Conservation (phyloP, 2,329 filamentous ascomycete species). For the Penicillium verrucosum region DNA sequence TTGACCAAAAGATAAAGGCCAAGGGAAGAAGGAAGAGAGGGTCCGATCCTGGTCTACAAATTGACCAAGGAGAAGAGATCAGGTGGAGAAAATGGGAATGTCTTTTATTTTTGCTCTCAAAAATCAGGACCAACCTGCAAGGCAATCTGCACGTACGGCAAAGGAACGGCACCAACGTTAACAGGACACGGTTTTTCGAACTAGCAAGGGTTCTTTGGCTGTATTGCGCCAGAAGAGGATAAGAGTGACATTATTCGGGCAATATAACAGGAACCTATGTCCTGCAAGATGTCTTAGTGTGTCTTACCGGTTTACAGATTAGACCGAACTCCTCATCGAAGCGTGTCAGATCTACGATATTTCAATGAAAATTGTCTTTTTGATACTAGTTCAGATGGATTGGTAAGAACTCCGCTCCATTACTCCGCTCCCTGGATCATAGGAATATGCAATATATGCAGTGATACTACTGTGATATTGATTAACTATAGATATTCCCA, state of each 20-base stretch:
- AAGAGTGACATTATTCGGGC: neutral
- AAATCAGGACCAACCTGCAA: conserved; percentile 1
- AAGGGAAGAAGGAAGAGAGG: neutral
- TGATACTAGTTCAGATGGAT: neutral
- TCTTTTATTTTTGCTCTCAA: neutral
- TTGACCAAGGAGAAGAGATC: neutral
- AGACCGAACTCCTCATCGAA: conserved; percentile 24
- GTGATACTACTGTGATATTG: neutral
- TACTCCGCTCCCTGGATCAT: too few species aligned
- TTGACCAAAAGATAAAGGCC: conserved; percentile 9
- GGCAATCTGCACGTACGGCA: conserved; percentile 6
- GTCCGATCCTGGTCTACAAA: neutral
- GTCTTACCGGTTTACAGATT: neutral
- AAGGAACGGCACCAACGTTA: neutral
- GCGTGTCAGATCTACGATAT: conserved; percentile 19
- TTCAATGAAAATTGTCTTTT: neutral
- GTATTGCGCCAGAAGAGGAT: conserved; percentile 14
- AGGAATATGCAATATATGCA: neutral
- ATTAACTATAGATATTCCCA: neutral
- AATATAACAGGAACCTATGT: neutral
- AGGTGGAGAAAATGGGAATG: neutral
- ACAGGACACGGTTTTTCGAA: conserved; percentile 10
- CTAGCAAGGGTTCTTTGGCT: conserved; percentile 1
- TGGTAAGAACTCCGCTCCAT: conserved; percentile 5
- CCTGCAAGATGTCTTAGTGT: neutral